Conservation (phyloP, 78 protist species). For the Isochrysis galbana region DNA sequence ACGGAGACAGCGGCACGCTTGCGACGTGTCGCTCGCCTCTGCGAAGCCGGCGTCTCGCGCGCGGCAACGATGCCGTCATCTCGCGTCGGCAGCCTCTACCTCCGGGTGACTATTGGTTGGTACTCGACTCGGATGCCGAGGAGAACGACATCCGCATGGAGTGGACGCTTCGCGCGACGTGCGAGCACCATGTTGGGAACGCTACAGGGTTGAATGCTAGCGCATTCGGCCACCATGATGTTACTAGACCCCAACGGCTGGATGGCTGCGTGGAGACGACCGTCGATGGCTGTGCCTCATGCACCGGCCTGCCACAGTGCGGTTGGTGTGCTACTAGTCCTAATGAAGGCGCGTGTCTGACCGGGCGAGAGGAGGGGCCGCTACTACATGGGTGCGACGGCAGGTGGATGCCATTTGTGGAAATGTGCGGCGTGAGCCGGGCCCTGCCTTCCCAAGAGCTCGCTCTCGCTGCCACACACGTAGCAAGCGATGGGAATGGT, state of each 20-base stretch:
- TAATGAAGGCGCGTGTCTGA: background rate
- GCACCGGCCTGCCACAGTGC: background rate
- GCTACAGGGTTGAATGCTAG: background rate
- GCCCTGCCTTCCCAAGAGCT: too few species aligned
- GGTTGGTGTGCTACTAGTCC: background rate
- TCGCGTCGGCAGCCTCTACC: background rate
- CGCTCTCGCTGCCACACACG: too few species aligned
- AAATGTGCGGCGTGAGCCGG: background rate
- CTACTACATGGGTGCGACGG: background rate
- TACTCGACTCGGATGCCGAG: background rate
- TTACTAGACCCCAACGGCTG: background rate
- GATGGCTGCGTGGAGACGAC: background rate
- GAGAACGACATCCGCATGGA: background rate
- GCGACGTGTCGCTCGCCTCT: background rate
- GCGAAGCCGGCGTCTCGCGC: background rate
- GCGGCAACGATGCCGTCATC: background rate
- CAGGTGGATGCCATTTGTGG: background rate
- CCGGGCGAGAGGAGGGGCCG: background rate
- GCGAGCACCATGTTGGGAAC: background rate
- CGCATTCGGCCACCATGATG: too few species aligned
- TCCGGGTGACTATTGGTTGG: background rate
- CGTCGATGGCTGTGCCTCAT: background rate
- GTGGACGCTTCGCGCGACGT: background rate
- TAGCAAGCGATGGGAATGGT: too few species aligned
- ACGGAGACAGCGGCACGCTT: background rate